phyloP scores from a whole-genome alignment of 306 rosid genomes.

The Cucumis cinereus region DNA sequence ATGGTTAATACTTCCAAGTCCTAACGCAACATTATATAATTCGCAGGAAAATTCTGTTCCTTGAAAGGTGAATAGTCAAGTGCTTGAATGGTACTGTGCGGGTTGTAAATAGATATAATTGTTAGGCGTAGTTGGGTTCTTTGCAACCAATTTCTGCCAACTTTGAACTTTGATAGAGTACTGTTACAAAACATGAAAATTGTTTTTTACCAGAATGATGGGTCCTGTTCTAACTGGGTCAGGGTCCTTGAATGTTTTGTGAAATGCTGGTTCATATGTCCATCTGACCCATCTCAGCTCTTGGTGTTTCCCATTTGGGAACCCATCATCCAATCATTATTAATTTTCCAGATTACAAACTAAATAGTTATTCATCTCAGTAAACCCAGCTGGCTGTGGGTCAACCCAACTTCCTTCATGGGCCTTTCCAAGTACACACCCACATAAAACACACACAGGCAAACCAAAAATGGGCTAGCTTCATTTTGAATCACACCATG shows the following conservation, averaged over 20 bases:
- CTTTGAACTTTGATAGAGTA: background rate
- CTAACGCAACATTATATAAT: background rate
- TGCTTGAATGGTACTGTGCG: background rate
- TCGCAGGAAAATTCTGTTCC: background rate
- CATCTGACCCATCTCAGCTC: conserved; percentile 3
- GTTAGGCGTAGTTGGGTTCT: background rate
- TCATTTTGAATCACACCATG: conserved; percentile 1
- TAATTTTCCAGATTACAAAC: conserved; percentile 1
- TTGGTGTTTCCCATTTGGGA: conserved; percentile 8
- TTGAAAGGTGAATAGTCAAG: background rate
- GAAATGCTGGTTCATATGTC: conserved; percentile 6
- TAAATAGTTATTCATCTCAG: background rate
- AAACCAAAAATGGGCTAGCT: conserved; percentile 7
- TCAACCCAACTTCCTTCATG: conserved; percentile 8
- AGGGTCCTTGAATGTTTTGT: conserved; percentile 7
- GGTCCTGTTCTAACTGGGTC: background rate
- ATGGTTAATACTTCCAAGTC: background rate
- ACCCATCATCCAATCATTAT: conserved; percentile 4
- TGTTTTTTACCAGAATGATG: conserved; percentile 2
- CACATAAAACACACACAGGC: background rate
- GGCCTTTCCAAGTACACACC: conserved; percentile 5
- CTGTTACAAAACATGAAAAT: background rate
- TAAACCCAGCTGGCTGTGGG: conserved; percentile 10
- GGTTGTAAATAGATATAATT: background rate
- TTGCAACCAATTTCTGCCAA: background rate